Base-by-base conservation (phyloP, 805 yeast species). In the Ogataea henricii region DNA sequence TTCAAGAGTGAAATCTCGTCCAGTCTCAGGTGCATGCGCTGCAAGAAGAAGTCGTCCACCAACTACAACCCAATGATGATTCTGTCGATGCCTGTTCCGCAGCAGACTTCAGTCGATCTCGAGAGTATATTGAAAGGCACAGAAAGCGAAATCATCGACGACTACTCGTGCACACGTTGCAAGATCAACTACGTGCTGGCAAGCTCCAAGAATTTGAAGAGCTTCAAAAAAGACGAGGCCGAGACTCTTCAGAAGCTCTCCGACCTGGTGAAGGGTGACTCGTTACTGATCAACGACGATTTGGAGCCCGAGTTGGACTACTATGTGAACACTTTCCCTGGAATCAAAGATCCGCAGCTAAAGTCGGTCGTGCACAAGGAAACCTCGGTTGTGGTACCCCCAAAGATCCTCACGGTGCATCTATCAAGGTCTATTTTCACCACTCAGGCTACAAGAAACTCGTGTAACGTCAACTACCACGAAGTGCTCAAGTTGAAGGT, bases 161-260 rank as follows among this genome's bases (percentile, higher is more conserved):
- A 83, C 16, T 95, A 89, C 59, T 86, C 87, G 35, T 92, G 99
- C 62, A 64, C 84, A 37, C 71, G 77, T 47, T 92, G 99, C 64
- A 76, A 85, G 45, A 64, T 82, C 13, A 62, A 61, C 22, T 71
- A 71, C 4, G 71, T 78, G n/a, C 39, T 77, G 33, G 59, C 60
- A 26, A 62, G 69, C 22, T 45, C 58, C n/a, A 29, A 53, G 52
- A 23, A 55, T 55, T 25, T 60, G 59, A 40, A 6, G 16, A 44
- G 14, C 13, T 41, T 12, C 17, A 44, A 47, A 6, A 59, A 60
- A 17, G 66, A 64, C n/a, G 71, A 73, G 17, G 56, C 57, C 1
- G 55, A 59, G 2, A 55, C 67, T 2, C 39, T 81, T 5, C 60
- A 64, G 4, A 61, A 69, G 10, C 55, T 80, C 32, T 62, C 66